Conservation (phyloP, 2,329 filamentous ascomycete genomes). For the Aspergillus carbonarius region DNA sequence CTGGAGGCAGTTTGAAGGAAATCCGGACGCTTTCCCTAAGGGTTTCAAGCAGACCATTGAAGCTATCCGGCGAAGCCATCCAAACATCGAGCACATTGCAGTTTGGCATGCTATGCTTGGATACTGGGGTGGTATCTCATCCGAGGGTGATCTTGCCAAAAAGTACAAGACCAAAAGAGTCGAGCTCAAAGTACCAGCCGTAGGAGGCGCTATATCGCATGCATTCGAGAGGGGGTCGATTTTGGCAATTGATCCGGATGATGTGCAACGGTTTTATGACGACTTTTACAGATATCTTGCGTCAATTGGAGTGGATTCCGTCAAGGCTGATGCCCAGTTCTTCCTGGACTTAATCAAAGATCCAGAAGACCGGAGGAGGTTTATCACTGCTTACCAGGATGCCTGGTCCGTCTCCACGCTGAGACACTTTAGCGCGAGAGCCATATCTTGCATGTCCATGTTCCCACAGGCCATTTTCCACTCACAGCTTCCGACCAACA, state of each 20-base stretch:
- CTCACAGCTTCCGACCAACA: conserved; percentile 74
- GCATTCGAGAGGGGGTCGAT: conserved; percentile 54
- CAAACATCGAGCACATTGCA: conserved; percentile 75
- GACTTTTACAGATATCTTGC: conserved; percentile 88
- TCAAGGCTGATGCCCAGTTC: conserved; percentile 93
- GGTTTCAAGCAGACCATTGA: conserved; percentile 72
- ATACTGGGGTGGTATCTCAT: conserved; percentile 89
- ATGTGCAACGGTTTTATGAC: conserved; percentile 75
- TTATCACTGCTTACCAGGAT: conserved; percentile 77
- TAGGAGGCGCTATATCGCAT: conserved; percentile 44
- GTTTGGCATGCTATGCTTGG: conserved; percentile 91
- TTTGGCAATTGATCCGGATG: conserved; percentile 70
- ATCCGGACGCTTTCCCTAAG: conserved; percentile 71
- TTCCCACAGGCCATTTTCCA: conserved; percentile 83
- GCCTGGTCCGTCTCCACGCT: conserved; percentile 79
- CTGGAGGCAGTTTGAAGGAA: conserved; percentile 85
- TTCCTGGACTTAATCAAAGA: conserved; percentile 74
- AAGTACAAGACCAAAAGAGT: conserved; percentile 72
- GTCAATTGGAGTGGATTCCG: conserved; percentile 72
- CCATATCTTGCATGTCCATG: conserved; percentile 94
- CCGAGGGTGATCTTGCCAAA: conserved; percentile 69
- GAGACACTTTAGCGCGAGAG: conserved; percentile 72
- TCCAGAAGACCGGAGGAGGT: conserved; percentile 66
- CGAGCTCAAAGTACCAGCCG: conserved; percentile 54
- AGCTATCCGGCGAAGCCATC: conserved; percentile 67